phyloP scores from a whole-genome alignment of 192 early-diverging fungal genomes.

The Backusella australiensis region DNA sequence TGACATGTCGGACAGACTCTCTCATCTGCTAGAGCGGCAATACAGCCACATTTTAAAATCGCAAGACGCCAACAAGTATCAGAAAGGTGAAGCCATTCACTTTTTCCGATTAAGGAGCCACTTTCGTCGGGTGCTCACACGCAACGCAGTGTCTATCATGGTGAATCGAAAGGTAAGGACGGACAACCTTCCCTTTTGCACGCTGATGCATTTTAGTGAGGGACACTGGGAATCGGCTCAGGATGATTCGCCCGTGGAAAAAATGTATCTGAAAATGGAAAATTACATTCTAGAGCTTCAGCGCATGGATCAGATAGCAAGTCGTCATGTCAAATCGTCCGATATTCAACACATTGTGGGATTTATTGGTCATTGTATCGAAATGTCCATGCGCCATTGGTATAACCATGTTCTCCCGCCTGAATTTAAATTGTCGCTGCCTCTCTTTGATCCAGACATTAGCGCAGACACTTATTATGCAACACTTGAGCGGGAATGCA shows the following conservation, averaged over 20 bases:
- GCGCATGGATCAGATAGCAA: not conserved
- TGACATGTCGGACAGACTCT: not conserved
- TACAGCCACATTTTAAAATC: not conserved
- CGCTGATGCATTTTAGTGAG: not conserved
- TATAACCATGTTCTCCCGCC: not conserved
- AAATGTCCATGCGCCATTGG: constrained; percentile 14
- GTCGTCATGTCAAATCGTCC: not conserved
- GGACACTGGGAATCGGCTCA: not conserved
- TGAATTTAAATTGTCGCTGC: constrained; percentile 4
- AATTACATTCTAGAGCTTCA: constrained; percentile 6
- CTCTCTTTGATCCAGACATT: not conserved
- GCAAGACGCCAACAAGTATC: not conserved
- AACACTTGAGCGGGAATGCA: constrained; percentile 2
- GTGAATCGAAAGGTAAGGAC: not conserved
- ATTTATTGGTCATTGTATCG: constrained; percentile 1
- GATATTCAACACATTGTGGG: not conserved
- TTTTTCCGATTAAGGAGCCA: not conserved
- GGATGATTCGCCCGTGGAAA: not conserved
- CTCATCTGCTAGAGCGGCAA: not conserved
- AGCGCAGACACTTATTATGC: not conserved
- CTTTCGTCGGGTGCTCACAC: not conserved
- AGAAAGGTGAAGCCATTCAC: not conserved
- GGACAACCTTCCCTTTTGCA: not conserved
- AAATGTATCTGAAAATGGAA: not conserved
- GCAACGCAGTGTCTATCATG: not conserved